Base-by-base conservation (phyloP, 2,329 filamentous ascomycete species). In the Colletotrichum limetticola region DNA sequence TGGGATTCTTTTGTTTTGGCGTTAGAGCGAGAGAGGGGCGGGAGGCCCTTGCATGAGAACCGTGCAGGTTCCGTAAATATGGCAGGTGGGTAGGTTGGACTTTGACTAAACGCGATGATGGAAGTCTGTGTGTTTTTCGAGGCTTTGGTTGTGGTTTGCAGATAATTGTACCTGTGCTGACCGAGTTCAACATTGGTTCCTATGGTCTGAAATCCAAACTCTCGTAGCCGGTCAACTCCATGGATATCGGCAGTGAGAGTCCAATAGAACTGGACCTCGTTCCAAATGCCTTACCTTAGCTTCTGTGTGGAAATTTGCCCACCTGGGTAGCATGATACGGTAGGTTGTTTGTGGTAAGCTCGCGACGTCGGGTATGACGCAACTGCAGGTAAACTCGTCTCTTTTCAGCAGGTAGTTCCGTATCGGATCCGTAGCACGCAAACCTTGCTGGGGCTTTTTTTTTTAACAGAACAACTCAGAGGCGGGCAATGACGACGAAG, bases 1-100 rank as follows among this genome's bases (percentile, higher is more conserved):
- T 61, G 66, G 66, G 56, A 52, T 22, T 72, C 62, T 55, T 61
- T 37, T 42, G 24, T 52, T 37, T 61, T 11, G 55, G 26, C 24
- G 28, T 28, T 9, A 53, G 28, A 11, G 28, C 8, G 52, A 65
- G 49, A 62, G 67, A 63, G 62, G 58, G 26, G 63, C 58, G 63
- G 63, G 68, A 55, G 71, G 62, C 46, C 61, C 68, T 72, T 67
- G 68, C 67, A 64, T 61, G 59, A 61, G 71, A 59, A 66, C 64
- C 56, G 72, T 62, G 64, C 72, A 66, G 30, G n/a, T 9, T 19
- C 42, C 19, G 16, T 64, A 42, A 56, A 63, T 55, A 68, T 62
- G 58, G 63, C 71, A 64, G 68, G 62, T 68, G 65, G 64, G 53
- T 60, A 58, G 22, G 49, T 28, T 71, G 22, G 56, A 42, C 22